Conservation (phyloP, 495 filamentous ascomycete species). For the Bathelium albidoporum region DNA sequence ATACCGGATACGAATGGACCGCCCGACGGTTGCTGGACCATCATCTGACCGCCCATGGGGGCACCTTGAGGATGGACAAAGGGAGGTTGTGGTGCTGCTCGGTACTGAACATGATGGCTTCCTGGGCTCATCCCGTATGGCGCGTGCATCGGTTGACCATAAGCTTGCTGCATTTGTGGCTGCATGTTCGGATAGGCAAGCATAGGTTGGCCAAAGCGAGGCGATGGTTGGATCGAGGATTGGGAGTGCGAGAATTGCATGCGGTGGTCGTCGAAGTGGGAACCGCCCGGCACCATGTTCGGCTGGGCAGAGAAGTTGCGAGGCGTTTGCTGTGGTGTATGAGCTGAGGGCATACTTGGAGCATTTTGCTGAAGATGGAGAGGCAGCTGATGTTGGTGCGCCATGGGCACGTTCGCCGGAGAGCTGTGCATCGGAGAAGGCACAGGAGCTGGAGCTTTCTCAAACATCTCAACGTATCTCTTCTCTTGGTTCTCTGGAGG, state of each 20-base stretch:
- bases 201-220: conserved; percentile 56
- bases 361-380: conserved; percentile 31
- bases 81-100: conserved; percentile 32
- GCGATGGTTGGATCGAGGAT: conserved; percentile 68
- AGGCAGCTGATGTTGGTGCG: conserved; percentile 70
- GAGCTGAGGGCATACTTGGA: conserved; percentile 19
- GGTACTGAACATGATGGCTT: conserved; percentile 16
- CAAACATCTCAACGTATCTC: conserved; percentile 68
- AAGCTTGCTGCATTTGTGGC: conserved; percentile 48
- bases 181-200: conserved; percentile 55
- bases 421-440: conserved; percentile 56
- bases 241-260: conserved; percentile 76
- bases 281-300: conserved; percentile 36
- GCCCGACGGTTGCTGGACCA: conserved; percentile 64
- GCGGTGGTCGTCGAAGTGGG: conserved; percentile 70
- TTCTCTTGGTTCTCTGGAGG: conserved; percentile 53
- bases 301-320: conserved; percentile 26
- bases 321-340: conserved; percentile 26
- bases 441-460: conserved; percentile 43
- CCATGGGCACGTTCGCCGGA: conserved; percentile 48
- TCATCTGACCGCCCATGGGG: conserved; percentile 62
- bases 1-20: conserved; percentile 38
- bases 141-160: conserved; percentile 60
- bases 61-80: conserved; percentile 55
- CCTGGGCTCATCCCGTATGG: conserved; percentile 53